A percentile compares a stretch with the other conserved stretches of the same genome.
Evolutionary conservation across 768 basidiomycete species (phyloP).

Genomic region (Leccinellum rugosiceps): DNA sequence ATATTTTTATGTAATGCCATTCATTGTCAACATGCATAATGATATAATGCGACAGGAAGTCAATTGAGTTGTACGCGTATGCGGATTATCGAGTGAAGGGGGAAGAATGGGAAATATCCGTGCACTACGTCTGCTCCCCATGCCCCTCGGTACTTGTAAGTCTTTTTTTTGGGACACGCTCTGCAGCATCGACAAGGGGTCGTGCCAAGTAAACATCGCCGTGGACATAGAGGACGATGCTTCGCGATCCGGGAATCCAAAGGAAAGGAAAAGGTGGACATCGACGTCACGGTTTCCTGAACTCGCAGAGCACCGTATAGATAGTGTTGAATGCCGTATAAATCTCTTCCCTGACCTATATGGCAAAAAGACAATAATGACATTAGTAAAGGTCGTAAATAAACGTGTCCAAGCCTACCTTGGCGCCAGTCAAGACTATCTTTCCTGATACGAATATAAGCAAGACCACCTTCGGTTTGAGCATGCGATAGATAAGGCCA

Average conservation of each 20-base stretch:
- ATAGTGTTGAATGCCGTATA: conserved; percentile 99
- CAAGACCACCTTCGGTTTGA: conserved; percentile 98
- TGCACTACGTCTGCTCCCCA: conserved; percentile 38
- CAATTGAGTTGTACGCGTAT: conserved; percentile 21
- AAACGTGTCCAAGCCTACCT: conserved; percentile 60
- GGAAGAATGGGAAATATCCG: conserved; percentile 33
- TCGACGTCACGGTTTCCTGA: conserved; percentile 67
- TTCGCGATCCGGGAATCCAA: neutral
- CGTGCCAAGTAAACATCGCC: neutral
- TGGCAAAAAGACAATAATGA: conserved; percentile 31
- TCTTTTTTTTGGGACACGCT: conserved; percentile 8
- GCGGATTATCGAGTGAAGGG: conserved; percentile 27
- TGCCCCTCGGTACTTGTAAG: conserved; percentile 27
- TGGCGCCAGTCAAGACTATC: conserved; percentile 98
- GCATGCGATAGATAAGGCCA: conserved; percentile 98
- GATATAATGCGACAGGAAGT: conserved; percentile 27
- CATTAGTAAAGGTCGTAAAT: conserved; percentile 41
- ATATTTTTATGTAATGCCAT: neutral
- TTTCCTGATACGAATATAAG: conserved; percentile 99
- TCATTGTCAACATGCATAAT: conserved; percentile 15
- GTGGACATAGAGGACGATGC: conserved; percentile 1
- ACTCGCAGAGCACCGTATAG: conserved; percentile 96
- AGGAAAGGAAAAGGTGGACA: neutral
- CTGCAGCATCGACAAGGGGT: neutral
- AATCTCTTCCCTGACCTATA: conserved; percentile 95